Conservation (phyloP, 768 basidiomycete genomes). For the Mycena vulgaris region DNA sequence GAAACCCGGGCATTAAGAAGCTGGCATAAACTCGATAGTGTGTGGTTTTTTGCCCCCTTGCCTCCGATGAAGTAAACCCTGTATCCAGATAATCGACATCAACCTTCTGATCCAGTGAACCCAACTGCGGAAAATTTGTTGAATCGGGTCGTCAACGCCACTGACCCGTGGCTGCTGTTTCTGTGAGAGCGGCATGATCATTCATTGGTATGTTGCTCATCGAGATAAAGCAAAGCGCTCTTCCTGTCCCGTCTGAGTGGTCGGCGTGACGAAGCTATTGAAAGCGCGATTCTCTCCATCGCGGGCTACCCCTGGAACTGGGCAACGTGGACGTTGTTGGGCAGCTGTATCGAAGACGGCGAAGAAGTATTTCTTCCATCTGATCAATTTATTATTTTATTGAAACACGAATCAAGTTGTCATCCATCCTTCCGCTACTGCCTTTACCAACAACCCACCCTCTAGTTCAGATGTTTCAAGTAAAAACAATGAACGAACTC, state of each 20-base stretch:
- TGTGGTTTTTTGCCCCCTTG: constrained; percentile 43
- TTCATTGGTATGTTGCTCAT: constrained; percentile 17
- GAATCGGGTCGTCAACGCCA: constrained; percentile 66
- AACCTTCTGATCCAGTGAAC: constrained; percentile 79
- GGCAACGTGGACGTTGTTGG: constrained; percentile 92
- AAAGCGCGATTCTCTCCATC: constrained; percentile 83
- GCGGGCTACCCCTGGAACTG: constrained; percentile 92
- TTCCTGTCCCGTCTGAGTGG: constrained; percentile 81
- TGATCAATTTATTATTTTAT: constrained; percentile 18
- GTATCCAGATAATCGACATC: constrained; percentile 74
- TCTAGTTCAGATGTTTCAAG: constrained; percentile 80
- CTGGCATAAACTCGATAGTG: constrained; percentile 89
- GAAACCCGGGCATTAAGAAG: constrained; percentile 88
- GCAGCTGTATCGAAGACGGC: constrained; percentile 82
- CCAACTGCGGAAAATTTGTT: constrained; percentile 70
- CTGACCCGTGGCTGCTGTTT: constrained; percentile 89
- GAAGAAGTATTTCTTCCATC: constrained; percentile 76
- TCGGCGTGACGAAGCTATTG: constrained; percentile 89
- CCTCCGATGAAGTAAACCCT: constrained; percentile 16
- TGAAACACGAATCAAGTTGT: constrained; percentile 54
- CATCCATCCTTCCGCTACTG: constrained; percentile 63
- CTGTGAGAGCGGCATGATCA: constrained; percentile 66
- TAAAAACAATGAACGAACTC: constrained; percentile 91
- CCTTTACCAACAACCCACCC: constrained; percentile 65
- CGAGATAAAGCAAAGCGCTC: constrained; percentile 77